These are phyloP conservation scores for Clausena lansium DNA, from an alignment of 345 rosid genomes.

Conservation along the genomic window DNA sequence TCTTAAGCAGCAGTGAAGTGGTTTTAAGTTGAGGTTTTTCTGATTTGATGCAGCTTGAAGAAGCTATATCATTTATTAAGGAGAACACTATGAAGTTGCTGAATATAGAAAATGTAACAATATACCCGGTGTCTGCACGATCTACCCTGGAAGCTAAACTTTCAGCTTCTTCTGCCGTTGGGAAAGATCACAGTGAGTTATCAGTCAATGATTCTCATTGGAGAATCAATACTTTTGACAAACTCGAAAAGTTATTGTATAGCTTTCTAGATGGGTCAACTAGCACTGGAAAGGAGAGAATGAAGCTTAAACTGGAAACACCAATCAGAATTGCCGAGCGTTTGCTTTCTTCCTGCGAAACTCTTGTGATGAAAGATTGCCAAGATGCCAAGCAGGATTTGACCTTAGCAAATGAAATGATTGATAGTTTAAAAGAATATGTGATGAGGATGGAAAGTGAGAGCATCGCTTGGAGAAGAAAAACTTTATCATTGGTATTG, in stretches of 20 bases:
- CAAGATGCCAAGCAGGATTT: conserved; percentile 64
- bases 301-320: conserved; percentile 91
- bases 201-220: conserved; percentile 43
- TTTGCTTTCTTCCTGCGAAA: conserved; percentile 65
- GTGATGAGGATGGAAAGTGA: conserved; percentile 66
- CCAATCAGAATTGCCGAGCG: conserved; percentile 82
- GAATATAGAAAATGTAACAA: conserved; percentile 57
- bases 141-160: conserved; percentile 84
- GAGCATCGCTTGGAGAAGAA: conserved; percentile 77
- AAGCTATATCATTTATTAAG: conserved; percentile 72
- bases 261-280: conserved; percentile 88
- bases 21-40: conserved; percentile 11
- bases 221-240: conserved; percentile 54
- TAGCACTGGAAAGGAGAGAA: conserved; percentile 71
- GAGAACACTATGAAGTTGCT: conserved; percentile 78
- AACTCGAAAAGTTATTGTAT: conserved; percentile 68
- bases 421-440: conserved; percentile 57
- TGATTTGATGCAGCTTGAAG: conserved; percentile 71
- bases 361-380: conserved; percentile 55
- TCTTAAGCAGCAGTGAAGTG: neutral
- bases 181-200: conserved; percentile 36
- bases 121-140: conserved; percentile 85
- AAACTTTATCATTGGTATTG: conserved; percentile 60
- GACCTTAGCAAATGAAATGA: conserved; percentile 45
- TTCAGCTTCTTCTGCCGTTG: conserved; percentile 43